Evolutionary conservation across 2,329 filamentous ascomycete species (phyloP).

Genomic region (Coleophoma cylindrospora): DNA sequence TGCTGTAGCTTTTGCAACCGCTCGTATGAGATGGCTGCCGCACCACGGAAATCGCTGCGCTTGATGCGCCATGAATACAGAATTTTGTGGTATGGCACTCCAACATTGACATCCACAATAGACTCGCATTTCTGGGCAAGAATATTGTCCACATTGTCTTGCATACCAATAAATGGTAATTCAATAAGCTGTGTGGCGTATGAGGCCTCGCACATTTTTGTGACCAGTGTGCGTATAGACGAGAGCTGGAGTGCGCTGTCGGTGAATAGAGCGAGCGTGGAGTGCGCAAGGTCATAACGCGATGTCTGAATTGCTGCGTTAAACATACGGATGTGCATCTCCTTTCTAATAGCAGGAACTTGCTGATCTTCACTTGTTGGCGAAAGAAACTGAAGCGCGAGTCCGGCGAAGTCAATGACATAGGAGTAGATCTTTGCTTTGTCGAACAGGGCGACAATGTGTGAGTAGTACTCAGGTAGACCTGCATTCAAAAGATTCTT

Average conservation of each 20-base stretch:
- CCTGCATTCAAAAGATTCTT: conserved; percentile 66
- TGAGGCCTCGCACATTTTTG: conserved; percentile 63
- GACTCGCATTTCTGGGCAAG: conserved; percentile 67
- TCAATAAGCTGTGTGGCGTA: conserved; percentile 64
- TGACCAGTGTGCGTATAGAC: conserved; percentile 64
- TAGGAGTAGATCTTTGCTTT: conserved; percentile 70
- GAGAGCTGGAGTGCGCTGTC: conserved; percentile 68
- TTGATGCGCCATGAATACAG: conserved; percentile 88
- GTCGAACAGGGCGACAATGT: conserved; percentile 80
- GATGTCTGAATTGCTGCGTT: conserved; percentile 73
- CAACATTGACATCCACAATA: conserved; percentile 58
- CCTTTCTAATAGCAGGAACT: conserved; percentile 42
- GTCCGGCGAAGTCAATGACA: conserved; percentile 76
- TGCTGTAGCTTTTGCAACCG: conserved; percentile 57
- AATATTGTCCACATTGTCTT: conserved; percentile 73
- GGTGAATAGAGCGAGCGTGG: conserved; percentile 67
- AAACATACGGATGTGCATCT: conserved; percentile 81
- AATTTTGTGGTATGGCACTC: conserved; percentile 77
- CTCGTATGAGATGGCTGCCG: conserved; percentile 57
- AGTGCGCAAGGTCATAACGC: conserved; percentile 79
- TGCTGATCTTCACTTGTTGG: conserved; percentile 8
- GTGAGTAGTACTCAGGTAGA: conserved; percentile 78
- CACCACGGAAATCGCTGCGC: conserved; percentile 83
- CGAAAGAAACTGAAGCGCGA: conserved; percentile 61
- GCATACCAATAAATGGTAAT: conserved; percentile 74